phyloP scores from a whole-genome alignment of 192 early-diverging fungal genomes.

The Chytriomyces confervae region DNA sequence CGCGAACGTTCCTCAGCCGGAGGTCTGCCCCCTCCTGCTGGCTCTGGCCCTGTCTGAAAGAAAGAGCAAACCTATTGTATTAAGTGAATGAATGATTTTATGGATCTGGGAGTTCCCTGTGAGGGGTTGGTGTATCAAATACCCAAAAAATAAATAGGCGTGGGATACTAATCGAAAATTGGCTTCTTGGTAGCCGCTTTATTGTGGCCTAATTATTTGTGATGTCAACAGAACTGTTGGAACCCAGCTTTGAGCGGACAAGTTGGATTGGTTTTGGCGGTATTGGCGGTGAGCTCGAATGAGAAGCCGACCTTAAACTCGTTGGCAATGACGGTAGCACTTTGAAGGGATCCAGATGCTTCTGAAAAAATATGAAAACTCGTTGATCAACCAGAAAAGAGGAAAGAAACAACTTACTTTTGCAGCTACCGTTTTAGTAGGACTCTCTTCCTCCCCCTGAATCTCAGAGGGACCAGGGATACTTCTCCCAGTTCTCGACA shows the following conservation, averaged over 20 bases:
- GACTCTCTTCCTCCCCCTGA: too few relatives aligned
- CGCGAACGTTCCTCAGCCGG: conserved; percentile 1
- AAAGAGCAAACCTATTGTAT: too few relatives aligned
- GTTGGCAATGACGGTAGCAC: neutral
- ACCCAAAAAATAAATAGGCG: too few relatives aligned
- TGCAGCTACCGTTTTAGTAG: neutral
- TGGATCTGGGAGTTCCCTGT: too few relatives aligned
- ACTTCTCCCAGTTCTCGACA: too few relatives aligned
- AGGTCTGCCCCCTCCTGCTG: too few relatives aligned
- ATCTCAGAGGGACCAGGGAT: neutral
- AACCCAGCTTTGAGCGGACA: neutral
- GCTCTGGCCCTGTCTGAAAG: too few relatives aligned
- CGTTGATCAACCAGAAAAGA: neutral
- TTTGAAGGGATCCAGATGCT: neutral
- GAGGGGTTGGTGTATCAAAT: too few relatives aligned
- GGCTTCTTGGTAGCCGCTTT: too few relatives aligned
- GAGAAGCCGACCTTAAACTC: neutral
- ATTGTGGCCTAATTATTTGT: too few relatives aligned
- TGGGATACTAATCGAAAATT: too few relatives aligned
- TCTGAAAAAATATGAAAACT: neutral
- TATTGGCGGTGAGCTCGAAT: conserved; percentile 17
- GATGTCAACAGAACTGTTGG: neutral
- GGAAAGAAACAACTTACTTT: neutral
- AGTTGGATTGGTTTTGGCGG: conserved; percentile 20
- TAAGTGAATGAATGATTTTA: too few relatives aligned